Evolutionary conservation across 805 yeast species (phyloP).

Genomic region (Ascoidea tarda): DNA sequence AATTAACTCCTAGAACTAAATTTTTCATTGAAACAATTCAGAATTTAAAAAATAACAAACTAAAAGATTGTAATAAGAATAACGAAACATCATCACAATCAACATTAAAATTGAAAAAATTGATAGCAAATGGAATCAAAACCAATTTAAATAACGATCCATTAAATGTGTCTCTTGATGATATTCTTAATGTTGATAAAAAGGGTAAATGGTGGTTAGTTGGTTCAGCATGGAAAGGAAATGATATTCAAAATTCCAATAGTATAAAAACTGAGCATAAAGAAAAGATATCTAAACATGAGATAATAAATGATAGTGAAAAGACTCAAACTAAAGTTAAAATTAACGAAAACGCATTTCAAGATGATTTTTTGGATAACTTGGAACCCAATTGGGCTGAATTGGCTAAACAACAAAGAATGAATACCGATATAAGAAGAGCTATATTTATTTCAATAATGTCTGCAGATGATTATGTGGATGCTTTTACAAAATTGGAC

Average conservation of each 20-base stretch:
- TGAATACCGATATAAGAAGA: conserved; percentile 91
- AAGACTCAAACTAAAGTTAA: conserved; percentile 5
- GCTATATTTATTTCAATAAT: conserved; percentile 89
- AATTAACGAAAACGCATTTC: conserved; percentile 27
- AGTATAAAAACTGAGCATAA: conserved; percentile 1
- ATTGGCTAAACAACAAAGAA: conserved; percentile 72
- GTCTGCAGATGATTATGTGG: conserved; percentile 89
- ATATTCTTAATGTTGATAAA: conserved; percentile 60
- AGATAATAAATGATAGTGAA: conserved; percentile 12
- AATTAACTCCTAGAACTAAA: conserved; percentile 49
- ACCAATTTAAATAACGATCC: conserved; percentile 48
- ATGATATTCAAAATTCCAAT: conserved; percentile 14
- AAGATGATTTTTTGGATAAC: conserved; percentile 48
- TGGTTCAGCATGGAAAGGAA: conserved; percentile 95
- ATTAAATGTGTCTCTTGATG: conserved; percentile 69
- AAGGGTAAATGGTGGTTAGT: conserved; percentile 99
- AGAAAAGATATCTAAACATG: conserved; percentile 6
- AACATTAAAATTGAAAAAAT: conserved; percentile 46
- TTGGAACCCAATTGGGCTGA: conserved; percentile 83
- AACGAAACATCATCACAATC: conserved; percentile 41
- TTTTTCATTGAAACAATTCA: conserved; percentile 78
- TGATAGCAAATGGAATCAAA: conserved; percentile 33
- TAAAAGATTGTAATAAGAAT: conserved; percentile 29
- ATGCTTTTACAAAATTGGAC: conserved; percentile 72
- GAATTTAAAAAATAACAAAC: conserved; percentile 74